A percentile compares a stretch with the other conserved stretches of the same genome.
phyloP scores from a whole-genome alignment of 164 flowering plant genomes.

The Tinospora cordifolia region DNA sequence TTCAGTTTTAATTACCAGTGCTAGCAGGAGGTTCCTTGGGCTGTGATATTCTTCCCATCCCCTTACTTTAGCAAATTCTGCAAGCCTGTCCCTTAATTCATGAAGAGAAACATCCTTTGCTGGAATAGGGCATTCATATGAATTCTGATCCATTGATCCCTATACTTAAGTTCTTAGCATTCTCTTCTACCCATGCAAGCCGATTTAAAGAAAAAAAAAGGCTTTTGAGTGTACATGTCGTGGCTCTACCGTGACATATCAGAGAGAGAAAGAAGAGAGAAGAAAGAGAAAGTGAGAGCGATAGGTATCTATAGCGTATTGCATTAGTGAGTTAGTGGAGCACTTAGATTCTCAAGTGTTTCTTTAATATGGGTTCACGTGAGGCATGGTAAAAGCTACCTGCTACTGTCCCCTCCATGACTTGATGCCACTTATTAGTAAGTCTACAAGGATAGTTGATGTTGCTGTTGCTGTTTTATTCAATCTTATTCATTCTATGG shows the following conservation, averaged over 20 bases:
- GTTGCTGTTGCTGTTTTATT: neutral
- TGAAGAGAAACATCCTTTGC: conserved; percentile 40
- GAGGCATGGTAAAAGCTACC: conserved; percentile 15
- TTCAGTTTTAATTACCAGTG: conserved; percentile 29
- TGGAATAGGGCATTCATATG: conserved; percentile 7
- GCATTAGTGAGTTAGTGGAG: conserved; percentile 21
- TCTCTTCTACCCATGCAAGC: conserved; percentile 5
- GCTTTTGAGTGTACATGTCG: neutral
- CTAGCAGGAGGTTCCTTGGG: conserved; percentile 44
- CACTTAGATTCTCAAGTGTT: conserved; percentile 17
- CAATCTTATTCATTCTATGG: neutral
- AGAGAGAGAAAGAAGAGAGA: neutral
- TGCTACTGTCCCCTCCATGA: conserved; percentile 20
- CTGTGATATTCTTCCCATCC: conserved; percentile 50
- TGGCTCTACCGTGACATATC: neutral
- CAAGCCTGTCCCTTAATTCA: conserved; percentile 46
- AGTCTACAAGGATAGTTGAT: neutral
- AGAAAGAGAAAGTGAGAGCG: neutral
- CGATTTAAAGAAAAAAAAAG: conserved; percentile 8
- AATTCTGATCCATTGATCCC: conserved; percentile 18
- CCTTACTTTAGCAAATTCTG: conserved; percentile 37
- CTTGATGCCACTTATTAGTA: conserved; percentile 22
- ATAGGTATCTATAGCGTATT: neutral
- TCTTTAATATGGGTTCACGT: neutral
- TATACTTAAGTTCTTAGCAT: neutral